Percentiles rank a stretch among this genome's conserved stretches.
phyloP scores from a whole-genome alignment of 1,284 basidiomycete species.

The Fomes fomentarius region DNA sequence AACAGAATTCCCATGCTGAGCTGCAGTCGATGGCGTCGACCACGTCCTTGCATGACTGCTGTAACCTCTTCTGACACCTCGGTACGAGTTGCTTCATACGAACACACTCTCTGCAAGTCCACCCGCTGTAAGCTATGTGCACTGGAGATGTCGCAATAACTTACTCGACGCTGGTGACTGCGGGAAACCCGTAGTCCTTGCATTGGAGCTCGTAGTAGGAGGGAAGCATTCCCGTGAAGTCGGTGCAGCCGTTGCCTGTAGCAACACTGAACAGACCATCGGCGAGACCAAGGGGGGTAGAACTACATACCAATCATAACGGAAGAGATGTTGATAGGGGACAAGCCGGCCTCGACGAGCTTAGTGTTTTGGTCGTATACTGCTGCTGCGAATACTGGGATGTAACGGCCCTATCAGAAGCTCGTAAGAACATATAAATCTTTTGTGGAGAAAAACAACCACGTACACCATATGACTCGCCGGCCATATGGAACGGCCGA shows the following conservation, averaged over 20 bases:
- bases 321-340: constrained; percentile 78
- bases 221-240: constrained; percentile 27
- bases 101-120: constrained; percentile 32
- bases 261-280: too few species aligned
- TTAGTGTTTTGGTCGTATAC: constrained; percentile 79
- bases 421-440: too few species aligned
- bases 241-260: constrained; percentile 53
- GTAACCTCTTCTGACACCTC: constrained; percentile 34
- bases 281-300: too few species aligned
- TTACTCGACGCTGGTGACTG: constrained; percentile 25
- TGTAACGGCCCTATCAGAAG: constrained; percentile 67
- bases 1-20: constrained; percentile 44
- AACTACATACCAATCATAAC: constrained; percentile 68
- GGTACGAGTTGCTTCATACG: constrained; percentile 43
- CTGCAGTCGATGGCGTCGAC: constrained; percentile 43
- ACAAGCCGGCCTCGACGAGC: constrained; percentile 57
- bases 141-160: constrained; percentile 13
- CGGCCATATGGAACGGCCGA: constrained; percentile 72
- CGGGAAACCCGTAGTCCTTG: constrained; percentile 29
- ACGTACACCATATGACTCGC: constrained; percentile 54
- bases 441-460: too few species aligned
- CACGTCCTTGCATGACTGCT: constrained; percentile 33
- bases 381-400: constrained; percentile 83
- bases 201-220: constrained; percentile 41
- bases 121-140: neutral